Evolutionary conservation across 495 filamentous ascomycete genomes (phyloP).

Genomic region (Aspergillus cavernicola): DNA sequence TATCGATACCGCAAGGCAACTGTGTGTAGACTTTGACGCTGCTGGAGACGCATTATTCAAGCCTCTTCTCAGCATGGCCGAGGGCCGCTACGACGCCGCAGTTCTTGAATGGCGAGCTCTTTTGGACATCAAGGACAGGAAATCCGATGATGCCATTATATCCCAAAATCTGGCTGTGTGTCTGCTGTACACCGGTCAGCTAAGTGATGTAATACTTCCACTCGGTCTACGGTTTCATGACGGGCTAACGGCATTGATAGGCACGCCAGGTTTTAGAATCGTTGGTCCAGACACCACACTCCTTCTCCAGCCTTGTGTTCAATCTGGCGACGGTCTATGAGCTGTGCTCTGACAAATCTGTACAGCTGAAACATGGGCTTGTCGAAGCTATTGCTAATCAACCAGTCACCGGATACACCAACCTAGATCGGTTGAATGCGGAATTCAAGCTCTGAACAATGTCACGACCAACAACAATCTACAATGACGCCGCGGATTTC

Average conservation of each 20-base stretch:
- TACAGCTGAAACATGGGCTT: conserved; percentile 62
- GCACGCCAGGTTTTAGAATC: conserved; percentile 59
- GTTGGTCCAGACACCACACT: conserved; percentile 54
- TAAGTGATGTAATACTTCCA: conserved; percentile 60
- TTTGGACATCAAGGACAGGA: conserved; percentile 29
- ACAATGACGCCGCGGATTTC: no score
- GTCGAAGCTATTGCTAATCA: conserved; percentile 64
- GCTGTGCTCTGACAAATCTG: conserved; percentile 75
- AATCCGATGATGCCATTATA: conserved; percentile 47
- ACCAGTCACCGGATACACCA: conserved; percentile 39
- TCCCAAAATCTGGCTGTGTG: conserved; percentile 80
- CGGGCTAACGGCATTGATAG: conserved; percentile 27
- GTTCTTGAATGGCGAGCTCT: conserved; percentile 59
- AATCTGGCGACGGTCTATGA: conserved; percentile 92
- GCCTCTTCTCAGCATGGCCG: conserved; percentile 73
- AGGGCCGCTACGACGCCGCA: conserved; percentile 65
- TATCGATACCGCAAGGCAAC: conserved; percentile 56
- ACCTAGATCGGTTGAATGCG: conserved; percentile 64
- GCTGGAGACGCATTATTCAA: conserved; percentile 41
- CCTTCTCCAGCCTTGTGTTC: conserved; percentile 75
- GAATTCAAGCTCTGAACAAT: conserved; percentile 72
- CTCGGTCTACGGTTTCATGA: neutral
- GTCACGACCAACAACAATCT: neutral
- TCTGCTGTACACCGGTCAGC: conserved; percentile 69
- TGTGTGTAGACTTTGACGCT: conserved; percentile 30